Base-by-base conservation (phyloP, 2,329 filamentous ascomycete genomes). In the Tetracladium maxilliforme region DNA sequence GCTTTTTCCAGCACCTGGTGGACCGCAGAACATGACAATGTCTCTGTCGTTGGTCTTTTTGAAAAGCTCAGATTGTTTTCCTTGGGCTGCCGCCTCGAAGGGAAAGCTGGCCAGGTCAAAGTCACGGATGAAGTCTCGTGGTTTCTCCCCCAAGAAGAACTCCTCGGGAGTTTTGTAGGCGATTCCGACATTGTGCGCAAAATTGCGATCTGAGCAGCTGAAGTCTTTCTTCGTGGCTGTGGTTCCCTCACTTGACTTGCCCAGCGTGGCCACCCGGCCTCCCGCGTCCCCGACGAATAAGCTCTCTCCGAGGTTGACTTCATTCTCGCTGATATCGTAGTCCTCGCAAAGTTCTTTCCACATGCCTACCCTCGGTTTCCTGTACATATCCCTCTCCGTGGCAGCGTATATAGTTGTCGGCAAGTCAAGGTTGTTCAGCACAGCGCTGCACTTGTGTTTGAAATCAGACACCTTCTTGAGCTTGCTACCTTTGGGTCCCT, bases 231-330 rank as follows among this genome's bases (percentile, higher is more conserved):
- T 28, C 51, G 47, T 33, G n/a, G n/a, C n/a, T n/a, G n/a, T n/a
- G n/a, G n/a, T n/a, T n/a, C n/a, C n/a, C n/a, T n/a, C n/a, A n/a
- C n/a, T n/a, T n/a, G n/a, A n/a, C 45, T 39, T 34, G 43, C 44
- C 39, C 46, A 34, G 46, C 42, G 42, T 34, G 33, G 70, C 57
- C 35, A 56, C 42, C 43, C 72, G 61, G 1, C 72, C 72, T 9
- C 64, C 72, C 6, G 90, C 90, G 54, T 98, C 90, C 22, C 90
- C 90, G 22, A 98, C 73, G 44, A 93, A 94, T 34, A 94, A 59
- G 14, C 81, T 92, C 4, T 60, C 55, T 10, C 64, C 52, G 17
- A 80, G 47, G 45, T 93, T 77, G n/a, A 92, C 50, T 10, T 64
- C 61, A 32, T 30, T 34, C n/a, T 24, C 16, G n/a, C 34, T 26